Conservation (phyloP, 495 filamentous ascomycete species). For the Penicillium lividum region DNA sequence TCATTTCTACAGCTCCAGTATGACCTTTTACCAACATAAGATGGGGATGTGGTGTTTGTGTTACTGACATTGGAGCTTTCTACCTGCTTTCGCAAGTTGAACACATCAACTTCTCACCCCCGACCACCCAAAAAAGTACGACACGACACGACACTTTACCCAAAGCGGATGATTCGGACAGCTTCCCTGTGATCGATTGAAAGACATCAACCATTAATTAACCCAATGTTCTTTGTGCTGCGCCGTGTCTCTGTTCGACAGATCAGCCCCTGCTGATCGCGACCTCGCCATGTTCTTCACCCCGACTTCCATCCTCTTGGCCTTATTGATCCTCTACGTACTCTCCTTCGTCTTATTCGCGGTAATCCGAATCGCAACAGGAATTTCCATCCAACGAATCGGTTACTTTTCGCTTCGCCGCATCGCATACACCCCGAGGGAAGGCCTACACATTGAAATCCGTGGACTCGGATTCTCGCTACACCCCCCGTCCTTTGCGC, state of each 20-base stretch:
- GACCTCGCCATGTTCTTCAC: constrained; percentile 57
- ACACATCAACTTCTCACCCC: not conserved
- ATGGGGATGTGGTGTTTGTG: constrained; percentile 2
- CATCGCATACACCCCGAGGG: constrained; percentile 80
- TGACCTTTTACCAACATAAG: not conserved
- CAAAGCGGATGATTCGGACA: constrained; percentile 15
- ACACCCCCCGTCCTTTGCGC: constrained; percentile 91
- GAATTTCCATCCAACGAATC: constrained; percentile 92
- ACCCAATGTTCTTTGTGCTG: constrained; percentile 26
- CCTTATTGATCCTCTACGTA: constrained; percentile 83
- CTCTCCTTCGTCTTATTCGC: constrained; percentile 92
- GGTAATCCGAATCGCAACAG: constrained; percentile 86
- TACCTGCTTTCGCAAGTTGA: not conserved
- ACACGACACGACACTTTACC: not conserved
- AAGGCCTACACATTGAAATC: constrained; percentile 87
- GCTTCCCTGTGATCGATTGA: not conserved
- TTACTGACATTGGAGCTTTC: constrained; percentile 3
- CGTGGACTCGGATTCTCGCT: constrained; percentile 82
- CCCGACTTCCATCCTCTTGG: constrained; percentile 80
- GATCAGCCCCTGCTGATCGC: constrained; percentile 45
- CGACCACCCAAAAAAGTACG: not conserved
- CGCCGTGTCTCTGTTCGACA: constrained; percentile 25
- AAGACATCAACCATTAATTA: constrained; percentile 9
- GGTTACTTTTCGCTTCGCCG: constrained; percentile 89
- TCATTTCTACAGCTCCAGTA: constrained; percentile 22